A percentile compares a stretch with the other conserved stretches of the same genome.
These are phyloP conservation scores for Myxozyma monticola DNA, from an alignment of 805 yeast genomes.

Conservation along the genomic window DNA sequence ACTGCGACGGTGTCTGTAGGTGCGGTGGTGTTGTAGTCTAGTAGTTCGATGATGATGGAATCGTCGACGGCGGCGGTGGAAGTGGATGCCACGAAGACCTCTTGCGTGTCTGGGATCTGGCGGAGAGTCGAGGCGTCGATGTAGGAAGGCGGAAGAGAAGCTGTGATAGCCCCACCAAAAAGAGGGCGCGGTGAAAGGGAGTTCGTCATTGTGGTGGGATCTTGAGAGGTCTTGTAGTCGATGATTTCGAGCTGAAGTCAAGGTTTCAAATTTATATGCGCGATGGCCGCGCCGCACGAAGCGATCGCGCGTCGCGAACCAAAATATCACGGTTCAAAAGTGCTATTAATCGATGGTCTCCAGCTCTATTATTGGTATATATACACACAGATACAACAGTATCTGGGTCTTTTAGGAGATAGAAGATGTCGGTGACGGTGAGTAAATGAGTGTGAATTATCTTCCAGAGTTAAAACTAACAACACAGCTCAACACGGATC, in stretches of 20 bases:
- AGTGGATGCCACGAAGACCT: slow-evolving; percentile 65
- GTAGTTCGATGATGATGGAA: slow-evolving; percentile 43
- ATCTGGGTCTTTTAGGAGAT: background rate
- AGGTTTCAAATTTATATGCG: too few relatives aligned
- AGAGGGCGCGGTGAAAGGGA: slow-evolving; percentile 39
- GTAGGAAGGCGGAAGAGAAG: slow-evolving; percentile 57
- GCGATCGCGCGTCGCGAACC: too few relatives aligned
- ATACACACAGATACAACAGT: too few relatives aligned
- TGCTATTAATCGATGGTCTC: too few relatives aligned
- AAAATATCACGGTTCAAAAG: too few relatives aligned
- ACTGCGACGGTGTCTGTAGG: slow-evolving; percentile 40
- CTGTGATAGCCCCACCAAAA: slow-evolving; percentile 81
- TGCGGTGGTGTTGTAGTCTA: too few relatives aligned
- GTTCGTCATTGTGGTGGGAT: background rate
- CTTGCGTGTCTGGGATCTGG: slow-evolving; percentile 91
- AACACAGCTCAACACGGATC: slow-evolving; percentile 42
- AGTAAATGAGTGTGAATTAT: background rate
- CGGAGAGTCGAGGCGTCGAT: slow-evolving; percentile 73
- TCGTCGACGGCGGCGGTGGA: slow-evolving; percentile 34
- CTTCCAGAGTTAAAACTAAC: background rate
- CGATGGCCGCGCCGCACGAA: too few relatives aligned
- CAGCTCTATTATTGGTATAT: too few relatives aligned
- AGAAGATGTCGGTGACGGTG: slow-evolving; percentile 30
- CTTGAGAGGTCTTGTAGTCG: too few relatives aligned
- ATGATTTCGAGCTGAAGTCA: too few relatives aligned